Evolutionary conservation across 805 yeast genomes (phyloP), one percentile per base, ranked within the genome.

Genomic region (Kazachstania taianensis): DNA sequence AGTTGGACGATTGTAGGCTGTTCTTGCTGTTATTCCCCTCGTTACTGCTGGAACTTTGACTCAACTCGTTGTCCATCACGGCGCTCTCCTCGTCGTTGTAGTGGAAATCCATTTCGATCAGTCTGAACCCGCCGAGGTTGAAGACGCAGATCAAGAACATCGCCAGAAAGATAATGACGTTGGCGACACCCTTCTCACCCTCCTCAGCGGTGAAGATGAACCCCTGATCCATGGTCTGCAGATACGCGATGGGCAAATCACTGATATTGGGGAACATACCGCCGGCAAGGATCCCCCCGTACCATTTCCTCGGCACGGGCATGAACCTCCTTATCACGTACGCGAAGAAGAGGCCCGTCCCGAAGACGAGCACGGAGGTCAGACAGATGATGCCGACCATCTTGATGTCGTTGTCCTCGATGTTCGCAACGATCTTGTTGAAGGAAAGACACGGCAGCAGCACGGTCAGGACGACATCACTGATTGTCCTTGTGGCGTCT

Each of bases 181-280:
- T 83, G 1, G 96, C 92, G 18, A 81, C 79, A 18, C 96, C 96
- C 46, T 71, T 70, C 36, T 73, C 67, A 25, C 83, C 84, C 41
- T 81, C 75, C 4, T 57, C 70, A 12, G 63, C 48, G 0, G 78
- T 63, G 47, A 86, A 78, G 5, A 69, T 62, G 1, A 73, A 63
- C 1, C 84, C 74, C 12, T 72, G 67, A 30, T 82, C 70, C 56
- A 80, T 63, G 1, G 82, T 78, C 47, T 78, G 84, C 33, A 81
- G 48, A 49, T 78, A 80, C 0, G 89, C 87, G 44, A 81, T 79
- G 1, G 92, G 92, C 32, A 81, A 63, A 52, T 81, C 92, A 22
- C 81, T 71, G 32, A 80, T 80, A 52, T 81, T 81, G 23, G 84
- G 84, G 57, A 81, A 71, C 44, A 78, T 61, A 3, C 85, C 84